Conservation (phyloP, 371 early-diverging fungal species). For the Caulochytrium protostelioides region DNA sequence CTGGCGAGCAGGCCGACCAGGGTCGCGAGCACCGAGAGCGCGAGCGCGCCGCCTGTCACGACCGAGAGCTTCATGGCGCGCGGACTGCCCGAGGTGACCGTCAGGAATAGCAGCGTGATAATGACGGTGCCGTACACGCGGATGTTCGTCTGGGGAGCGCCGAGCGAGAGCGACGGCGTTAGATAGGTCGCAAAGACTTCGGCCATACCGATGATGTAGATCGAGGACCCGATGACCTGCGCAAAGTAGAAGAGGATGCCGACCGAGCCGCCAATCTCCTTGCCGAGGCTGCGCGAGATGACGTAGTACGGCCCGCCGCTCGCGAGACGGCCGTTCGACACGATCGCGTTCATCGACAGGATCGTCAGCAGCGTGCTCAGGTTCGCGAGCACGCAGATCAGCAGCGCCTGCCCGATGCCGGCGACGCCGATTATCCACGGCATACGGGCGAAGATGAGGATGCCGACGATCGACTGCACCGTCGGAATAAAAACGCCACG, state of each 20-base stretch:
- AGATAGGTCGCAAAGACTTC: conserved; percentile 3
- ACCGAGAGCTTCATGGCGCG: not conserved
- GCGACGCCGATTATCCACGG: conserved; percentile 13
- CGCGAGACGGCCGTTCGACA: conserved; percentile 32
- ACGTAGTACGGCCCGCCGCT: conserved; percentile 55
- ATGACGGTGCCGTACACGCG: conserved; percentile 3
- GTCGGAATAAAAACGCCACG: too few species aligned
- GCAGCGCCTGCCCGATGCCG: conserved; percentile 11
- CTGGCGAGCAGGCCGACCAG: conserved; percentile 4
- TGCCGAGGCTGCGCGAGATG: conserved; percentile 41
- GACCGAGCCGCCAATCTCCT: conserved; percentile 54
- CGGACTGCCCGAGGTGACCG: conserved; percentile 2
- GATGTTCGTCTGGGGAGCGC: conserved; percentile 1
- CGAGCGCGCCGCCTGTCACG: conserved; percentile 1
- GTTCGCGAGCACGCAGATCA: conserved; percentile 6
- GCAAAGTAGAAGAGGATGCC: conserved; percentile 44
- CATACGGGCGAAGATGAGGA: conserved; percentile 11
- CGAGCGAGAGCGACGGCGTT: conserved; percentile 3
- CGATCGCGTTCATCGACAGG: conserved; percentile 44
- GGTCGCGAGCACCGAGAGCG: conserved; percentile 1
- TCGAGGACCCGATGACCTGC: conserved; percentile 16
- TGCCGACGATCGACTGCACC: too few species aligned
- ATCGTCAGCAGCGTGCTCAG: conserved; percentile 35
- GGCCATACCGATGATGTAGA: conserved; percentile 4
- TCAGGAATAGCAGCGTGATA: conserved; percentile 1